Evolutionary conservation across 306 rosid genomes (phyloP), one percentile per base, ranked within the genome.

Genomic region (Nissolia schottii): DNA sequence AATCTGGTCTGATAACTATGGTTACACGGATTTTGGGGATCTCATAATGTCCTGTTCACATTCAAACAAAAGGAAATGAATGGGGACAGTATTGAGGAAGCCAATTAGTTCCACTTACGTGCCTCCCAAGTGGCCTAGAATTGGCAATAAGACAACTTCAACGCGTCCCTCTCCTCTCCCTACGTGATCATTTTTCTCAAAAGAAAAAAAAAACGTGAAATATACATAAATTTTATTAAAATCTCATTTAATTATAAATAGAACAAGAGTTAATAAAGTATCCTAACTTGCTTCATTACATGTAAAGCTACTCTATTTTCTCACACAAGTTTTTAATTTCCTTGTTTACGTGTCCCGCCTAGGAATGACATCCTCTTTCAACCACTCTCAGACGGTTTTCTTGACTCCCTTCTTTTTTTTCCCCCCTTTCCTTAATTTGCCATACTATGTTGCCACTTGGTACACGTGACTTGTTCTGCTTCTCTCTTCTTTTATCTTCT

Each of bases 341-440:
- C 54, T 63, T 64, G 20, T 70, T 66, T 41, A 53, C 78, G 77
- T 83, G 82, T 77, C 79, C 64, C 53, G n/a, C n/a, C n/a, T n/a
- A 80, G 22, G 40, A 74, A 68, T 72, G 74, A 72, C 71, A 40
- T 34, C 60, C 73, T 31, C 70, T 70, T 48, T 72, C 77, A 77
- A 83, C 79, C 61, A 81, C 84, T 63, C 77, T 58, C 31, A 73
- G 86, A 79, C 88, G 86, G 7, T 79, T 79, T 84, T 77, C 69
- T 84, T 84, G 87, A 87, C 87, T 48, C 35, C 68, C 43, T 67
- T 71, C 70, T 56, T 71, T 71, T 73, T 56, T 71, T 68, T 40
- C 49, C 67, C 65, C 29, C 0, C 20, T 55, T 70, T 37, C 0
- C 20, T 55, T 54, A 45, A 56, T 35, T 72, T 34, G n/a, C n/a